Conservation (phyloP, 306 rosid species). For the Dicorynia guianensis region DNA sequence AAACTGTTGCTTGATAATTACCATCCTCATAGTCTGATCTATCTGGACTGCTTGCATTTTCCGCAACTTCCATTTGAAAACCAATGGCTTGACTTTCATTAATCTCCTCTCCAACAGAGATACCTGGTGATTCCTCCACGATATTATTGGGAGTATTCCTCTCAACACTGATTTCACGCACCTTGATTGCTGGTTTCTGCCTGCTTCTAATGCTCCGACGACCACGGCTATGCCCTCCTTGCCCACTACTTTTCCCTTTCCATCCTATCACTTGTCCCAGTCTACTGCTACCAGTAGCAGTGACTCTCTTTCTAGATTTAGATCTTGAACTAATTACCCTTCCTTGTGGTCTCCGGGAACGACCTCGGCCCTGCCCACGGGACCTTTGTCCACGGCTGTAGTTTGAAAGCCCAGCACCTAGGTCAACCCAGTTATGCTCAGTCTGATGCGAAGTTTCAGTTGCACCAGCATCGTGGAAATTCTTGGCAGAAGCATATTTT, state of each 20-base stretch:
- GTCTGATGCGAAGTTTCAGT: conserved; percentile 39
- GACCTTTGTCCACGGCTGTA: conserved; percentile 51
- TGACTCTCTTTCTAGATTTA: conserved; percentile 46
- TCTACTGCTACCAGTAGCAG: conserved; percentile 43
- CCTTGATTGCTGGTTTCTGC: conserved; percentile 49
- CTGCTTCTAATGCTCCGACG: conserved; percentile 58
- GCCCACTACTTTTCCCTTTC: conserved; percentile 53
- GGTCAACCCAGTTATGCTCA: conserved; percentile 40
- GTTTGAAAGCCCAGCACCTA: conserved; percentile 47
- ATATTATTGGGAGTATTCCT: conserved; percentile 26
- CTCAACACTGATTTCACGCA: conserved; percentile 33
- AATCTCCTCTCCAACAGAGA: conserved; percentile 37
- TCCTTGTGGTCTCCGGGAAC: conserved; percentile 46
- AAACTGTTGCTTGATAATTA: conserved; percentile 47
- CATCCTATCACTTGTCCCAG: conserved; percentile 53
- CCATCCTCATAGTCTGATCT: conserved; percentile 54
- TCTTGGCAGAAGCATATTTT: conserved; percentile 45
- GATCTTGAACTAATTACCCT: conserved; percentile 45
- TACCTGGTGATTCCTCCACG: conserved; percentile 30
- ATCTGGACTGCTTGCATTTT: conserved; percentile 49
- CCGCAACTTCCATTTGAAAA: conserved; percentile 40
- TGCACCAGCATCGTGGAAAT: conserved; percentile 36
- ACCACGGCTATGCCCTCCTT: conserved; percentile 50
- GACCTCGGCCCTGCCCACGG: conserved; percentile 39
- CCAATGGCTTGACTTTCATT: conserved; percentile 34